A percentile compares a stretch with the other conserved stretches of the same genome.
These are phyloP conservation scores for Aspergillus incahuasiensis DNA, from an alignment of 495 filamentous ascomycete species.

Conservation along the genomic window DNA sequence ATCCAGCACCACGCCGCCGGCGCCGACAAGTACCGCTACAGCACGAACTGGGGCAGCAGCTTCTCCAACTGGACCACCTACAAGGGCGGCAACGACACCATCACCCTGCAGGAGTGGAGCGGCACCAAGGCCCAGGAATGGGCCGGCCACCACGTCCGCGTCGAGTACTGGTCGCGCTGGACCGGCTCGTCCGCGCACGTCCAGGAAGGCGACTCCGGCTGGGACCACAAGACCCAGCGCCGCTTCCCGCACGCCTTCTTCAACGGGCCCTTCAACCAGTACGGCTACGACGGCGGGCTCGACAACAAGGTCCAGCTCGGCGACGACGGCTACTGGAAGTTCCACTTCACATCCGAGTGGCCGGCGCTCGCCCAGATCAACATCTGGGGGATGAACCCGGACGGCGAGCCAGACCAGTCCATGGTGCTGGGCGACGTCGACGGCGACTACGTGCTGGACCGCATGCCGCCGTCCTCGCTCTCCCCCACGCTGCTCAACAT, in stretches of 20 bases:
- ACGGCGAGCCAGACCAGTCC: slow-evolving; percentile 58
- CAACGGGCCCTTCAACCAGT: slow-evolving; percentile 62
- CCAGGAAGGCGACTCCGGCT: slow-evolving; percentile 55
- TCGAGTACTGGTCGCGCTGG: slow-evolving; percentile 62
- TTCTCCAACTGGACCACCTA: slow-evolving; percentile 59
- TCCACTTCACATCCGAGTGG: slow-evolving; percentile 63
- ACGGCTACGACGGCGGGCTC: slow-evolving; percentile 62
- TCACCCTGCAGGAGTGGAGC: slow-evolving; percentile 47
- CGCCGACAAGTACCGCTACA: slow-evolving; percentile 60
- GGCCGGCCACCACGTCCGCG: slow-evolving; percentile 59
- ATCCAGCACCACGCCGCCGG: slow-evolving; percentile 59
- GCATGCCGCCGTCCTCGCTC: slow-evolving; percentile 56
- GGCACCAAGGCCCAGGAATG: slow-evolving; percentile 58
- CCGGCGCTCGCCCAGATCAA: slow-evolving; percentile 60
- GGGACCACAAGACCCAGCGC: slow-evolving; percentile 33
- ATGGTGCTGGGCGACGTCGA: slow-evolving; percentile 58
- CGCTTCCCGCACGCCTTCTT: slow-evolving; percentile 61
- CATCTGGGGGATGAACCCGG: slow-evolving; percentile 62
- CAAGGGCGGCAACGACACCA: slow-evolving; percentile 40
- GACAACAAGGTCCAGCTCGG: slow-evolving; percentile 47
- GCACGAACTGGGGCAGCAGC: slow-evolving; percentile 53
- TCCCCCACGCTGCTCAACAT: slow-evolving; percentile 55
- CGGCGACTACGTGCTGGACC: slow-evolving; percentile 56
- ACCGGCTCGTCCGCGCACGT: slow-evolving; percentile 55
- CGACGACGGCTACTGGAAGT: slow-evolving; percentile 51